Evolutionary conservation across 768 basidiomycete species (phyloP).

Genomic region (Collybia sp.): DNA sequence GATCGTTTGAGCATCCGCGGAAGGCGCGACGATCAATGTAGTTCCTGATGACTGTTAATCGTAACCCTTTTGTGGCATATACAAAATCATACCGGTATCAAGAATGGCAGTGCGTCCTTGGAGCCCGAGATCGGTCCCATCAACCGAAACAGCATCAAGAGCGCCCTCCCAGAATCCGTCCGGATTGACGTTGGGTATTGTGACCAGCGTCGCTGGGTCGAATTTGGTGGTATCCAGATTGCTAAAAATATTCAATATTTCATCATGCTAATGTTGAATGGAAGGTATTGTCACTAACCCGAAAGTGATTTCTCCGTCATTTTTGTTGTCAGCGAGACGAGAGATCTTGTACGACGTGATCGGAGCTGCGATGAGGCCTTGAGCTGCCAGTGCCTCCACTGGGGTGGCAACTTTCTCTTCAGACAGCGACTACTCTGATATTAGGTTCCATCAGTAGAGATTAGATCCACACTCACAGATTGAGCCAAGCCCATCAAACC

Average conservation of each 20-base stretch:
- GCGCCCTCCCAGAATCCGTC: conserved; percentile 80
- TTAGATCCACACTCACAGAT: conserved; percentile 38
- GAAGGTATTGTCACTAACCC: conserved; percentile 31
- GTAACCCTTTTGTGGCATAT: not conserved
- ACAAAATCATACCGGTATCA: conserved; percentile 38
- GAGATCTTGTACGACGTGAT: conserved; percentile 81
- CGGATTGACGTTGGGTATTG: conserved; percentile 56
- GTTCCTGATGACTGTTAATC: conserved; percentile 24
- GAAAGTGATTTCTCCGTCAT: conserved; percentile 81
- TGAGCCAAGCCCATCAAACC: conserved; percentile 77
- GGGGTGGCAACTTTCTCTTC: conserved; percentile 62
- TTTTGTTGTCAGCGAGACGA: conserved; percentile 61
- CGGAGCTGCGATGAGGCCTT: conserved; percentile 52
- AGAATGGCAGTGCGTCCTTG: conserved; percentile 67
- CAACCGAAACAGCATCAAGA: conserved; percentile 53
- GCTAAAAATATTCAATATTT: conserved; percentile 15
- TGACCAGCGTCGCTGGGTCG: conserved; percentile 50
- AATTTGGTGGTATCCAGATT: conserved; percentile 71
- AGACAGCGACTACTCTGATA: conserved; percentile 45
- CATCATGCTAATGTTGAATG: too few species aligned
- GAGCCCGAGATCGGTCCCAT: conserved; percentile 49
- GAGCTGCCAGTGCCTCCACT: conserved; percentile 60
- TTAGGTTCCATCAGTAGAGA: conserved; percentile 1
- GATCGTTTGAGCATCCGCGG: conserved; percentile 30
- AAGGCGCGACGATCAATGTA: conserved; percentile 46